Evolutionary conservation across 768 basidiomycete species (phyloP).

Genomic region (Suillus variegatus): DNA sequence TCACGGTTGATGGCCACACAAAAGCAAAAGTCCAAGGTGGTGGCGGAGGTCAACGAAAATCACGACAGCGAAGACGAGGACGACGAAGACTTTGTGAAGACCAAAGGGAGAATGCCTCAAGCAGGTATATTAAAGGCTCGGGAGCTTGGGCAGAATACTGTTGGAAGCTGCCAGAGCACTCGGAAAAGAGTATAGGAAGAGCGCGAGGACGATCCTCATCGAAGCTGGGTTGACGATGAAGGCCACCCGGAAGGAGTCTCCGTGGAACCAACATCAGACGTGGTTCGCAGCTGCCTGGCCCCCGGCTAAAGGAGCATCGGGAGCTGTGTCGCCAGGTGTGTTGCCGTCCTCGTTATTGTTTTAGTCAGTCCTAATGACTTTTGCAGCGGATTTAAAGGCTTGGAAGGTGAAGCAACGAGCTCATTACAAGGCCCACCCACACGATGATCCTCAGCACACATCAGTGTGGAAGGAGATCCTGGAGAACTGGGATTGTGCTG

Average conservation of each 20-base stretch:
- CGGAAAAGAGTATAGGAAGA: not conserved
- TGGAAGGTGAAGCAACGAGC: not conserved
- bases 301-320: not conserved
- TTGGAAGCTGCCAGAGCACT: not conserved
- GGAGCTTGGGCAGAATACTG: not conserved
- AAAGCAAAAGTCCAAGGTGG: not conserved
- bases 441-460: not conserved
- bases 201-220: not conserved
- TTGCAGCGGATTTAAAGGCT: not conserved
- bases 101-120: not conserved
- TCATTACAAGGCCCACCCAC: not conserved
- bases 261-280: not conserved
- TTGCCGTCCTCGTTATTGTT: not conserved
- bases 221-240: slow-evolving; percentile 1
- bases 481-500: not conserved
- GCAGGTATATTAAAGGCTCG: not conserved
- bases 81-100: not conserved
- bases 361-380: not conserved
- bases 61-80: not conserved
- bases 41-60: not conserved
- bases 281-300: not conserved
- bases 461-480: not conserved
- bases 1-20: not conserved
- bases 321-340: not conserved
- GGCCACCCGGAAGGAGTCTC: slow-evolving; percentile 1